Evolutionary conservation across 148 eudicot genomes (phyloP), one percentile per base, ranked within the genome.

Genomic region (Spergularia bocconei): DNA sequence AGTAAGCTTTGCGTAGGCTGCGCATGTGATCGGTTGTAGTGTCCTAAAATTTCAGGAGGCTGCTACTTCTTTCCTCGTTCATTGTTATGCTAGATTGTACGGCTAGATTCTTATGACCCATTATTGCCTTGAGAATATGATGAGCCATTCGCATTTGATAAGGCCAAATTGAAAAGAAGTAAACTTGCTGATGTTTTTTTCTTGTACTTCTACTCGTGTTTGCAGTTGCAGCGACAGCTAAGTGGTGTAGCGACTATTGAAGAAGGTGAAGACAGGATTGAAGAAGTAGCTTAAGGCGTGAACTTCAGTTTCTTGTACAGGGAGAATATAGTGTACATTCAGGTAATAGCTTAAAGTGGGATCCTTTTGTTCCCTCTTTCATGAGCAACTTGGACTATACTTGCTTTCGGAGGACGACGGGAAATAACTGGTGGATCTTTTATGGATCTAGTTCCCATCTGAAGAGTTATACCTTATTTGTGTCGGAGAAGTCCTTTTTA

Each of bases 201-300:
- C n/a, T 51, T 57, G 38, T 70, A 52, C 36, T 21, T 64, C 51
- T 58, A 67, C 4, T 41, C 38, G 36, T 69, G 23, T 53, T 77
- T 77, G 20, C 81, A 91, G 98, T 80, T 94, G 83, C 91, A 91
- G 79, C 86, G 82, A 77, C 89, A 82, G 78, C 79, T 88, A 71
- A 82, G 85, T 85, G 79, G 78, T 64, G 82, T 74, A 50, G 83
- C 90, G 52, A 65, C 77, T 38, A 87, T 47, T 72, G 90, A 87
- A 69, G 98, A 81, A 61, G 82, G 87, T 54, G 85, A 78, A 65
- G 87, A 84, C 48, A 69, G 80, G 79, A 79, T 80, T 72, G 90
- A 87, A 77, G 81, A 75, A 36, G 84, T 80, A 74, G 79, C 88
- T 63, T 89, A 80, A 86, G 65, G 60, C 15, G 39, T 44, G 57